Conservation (phyloP, 352 stramenopile species). For the Discostella stelligera region DNA sequence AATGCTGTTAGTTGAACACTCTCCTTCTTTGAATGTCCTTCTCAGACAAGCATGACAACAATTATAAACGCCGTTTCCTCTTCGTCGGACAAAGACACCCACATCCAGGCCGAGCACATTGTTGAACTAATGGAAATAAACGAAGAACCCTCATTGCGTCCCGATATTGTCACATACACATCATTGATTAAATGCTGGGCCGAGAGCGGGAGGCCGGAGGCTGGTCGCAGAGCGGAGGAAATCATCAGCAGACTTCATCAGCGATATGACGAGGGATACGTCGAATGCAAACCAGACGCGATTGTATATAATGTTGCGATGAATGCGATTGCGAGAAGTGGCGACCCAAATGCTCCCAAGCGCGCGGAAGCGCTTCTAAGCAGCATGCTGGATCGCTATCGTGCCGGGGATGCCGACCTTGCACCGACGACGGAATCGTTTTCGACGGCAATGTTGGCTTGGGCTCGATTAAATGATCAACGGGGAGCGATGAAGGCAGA, state of each 20-base stretch:
- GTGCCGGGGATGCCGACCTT: constrained; percentile 30
- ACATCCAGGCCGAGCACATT: constrained; percentile 31
- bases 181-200: constrained; percentile 47
- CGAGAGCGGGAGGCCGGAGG: constrained; percentile 26
- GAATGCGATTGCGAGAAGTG: constrained; percentile 43
- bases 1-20: not conserved
- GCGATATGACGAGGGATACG: constrained; percentile 29
- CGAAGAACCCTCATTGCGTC: constrained; percentile 30
- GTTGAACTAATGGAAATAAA: constrained; percentile 49
- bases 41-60: constrained; percentile 43
- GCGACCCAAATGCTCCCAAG: constrained; percentile 12
- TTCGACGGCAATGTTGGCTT: constrained; percentile 43
- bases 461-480: constrained; percentile 31
- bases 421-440: constrained; percentile 37
- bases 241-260: constrained; percentile 42
- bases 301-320: constrained; percentile 48
- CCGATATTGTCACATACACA: constrained; percentile 48
- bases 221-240: constrained; percentile 28
- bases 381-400: constrained; percentile 29
- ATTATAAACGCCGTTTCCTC: constrained; percentile 41
- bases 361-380: constrained; percentile 40
- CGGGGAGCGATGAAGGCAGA: constrained; percentile 40
- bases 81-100: constrained; percentile 14
- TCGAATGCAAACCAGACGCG: constrained; percentile 44
- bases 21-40: not conserved